phyloP scores from a whole-genome alignment of 768 basidiomycete species.

The Termitomyces sp. region DNA sequence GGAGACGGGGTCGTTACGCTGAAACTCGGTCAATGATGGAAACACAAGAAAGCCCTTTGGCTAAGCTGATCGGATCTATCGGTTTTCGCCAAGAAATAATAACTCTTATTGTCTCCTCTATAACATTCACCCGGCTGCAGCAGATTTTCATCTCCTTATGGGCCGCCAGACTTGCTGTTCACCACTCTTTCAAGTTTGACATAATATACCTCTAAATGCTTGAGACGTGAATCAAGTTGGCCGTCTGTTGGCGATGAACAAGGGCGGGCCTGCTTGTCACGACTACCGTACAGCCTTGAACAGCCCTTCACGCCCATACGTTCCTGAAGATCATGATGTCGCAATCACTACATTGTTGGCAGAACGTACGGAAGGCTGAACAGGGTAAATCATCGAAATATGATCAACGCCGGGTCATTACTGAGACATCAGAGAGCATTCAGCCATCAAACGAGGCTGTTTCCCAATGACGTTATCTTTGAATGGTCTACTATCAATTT shows the following conservation, averaged over 20 bases:
- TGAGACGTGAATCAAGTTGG: not conserved
- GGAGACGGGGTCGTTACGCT: constrained; percentile 6
- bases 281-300: not conserved
- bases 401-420: not conserved
- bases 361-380: no score
- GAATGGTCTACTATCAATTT: not conserved
- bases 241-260: not conserved
- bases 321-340: not conserved
- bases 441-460: not conserved
- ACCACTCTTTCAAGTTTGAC: not conserved
- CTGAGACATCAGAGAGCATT: not conserved
- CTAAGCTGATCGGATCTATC: constrained; percentile 18
- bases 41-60: constrained; percentile 7
- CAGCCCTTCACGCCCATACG: not conserved
- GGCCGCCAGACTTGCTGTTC: not conserved
- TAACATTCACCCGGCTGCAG: no score
- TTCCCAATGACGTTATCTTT: not conserved
- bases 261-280: no score
- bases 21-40: constrained; percentile 7
- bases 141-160: no score
- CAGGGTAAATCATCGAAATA: not conserved
- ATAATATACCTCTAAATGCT: not conserved
- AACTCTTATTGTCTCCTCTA: not conserved
- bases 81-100: constrained; percentile 16
- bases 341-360: not conserved